Conservation (phyloP, 495 filamentous ascomycete species). For the Trypethelium eluteriae region DNA sequence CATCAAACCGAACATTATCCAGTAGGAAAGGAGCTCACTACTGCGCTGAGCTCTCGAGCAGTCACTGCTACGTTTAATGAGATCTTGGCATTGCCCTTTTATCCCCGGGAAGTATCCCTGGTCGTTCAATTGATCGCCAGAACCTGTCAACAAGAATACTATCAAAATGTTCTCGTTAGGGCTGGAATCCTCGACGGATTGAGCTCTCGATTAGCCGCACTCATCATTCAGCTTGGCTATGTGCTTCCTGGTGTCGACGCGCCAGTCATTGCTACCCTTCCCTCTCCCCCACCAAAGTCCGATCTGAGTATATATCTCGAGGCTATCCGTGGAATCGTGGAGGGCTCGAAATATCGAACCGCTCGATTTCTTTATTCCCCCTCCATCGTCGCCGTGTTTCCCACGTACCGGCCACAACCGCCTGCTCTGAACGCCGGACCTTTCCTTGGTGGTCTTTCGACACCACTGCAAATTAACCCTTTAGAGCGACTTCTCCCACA, state of each 20-base stretch:
- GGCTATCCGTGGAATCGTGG: constrained; percentile 70
- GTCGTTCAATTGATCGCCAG: constrained; percentile 61
- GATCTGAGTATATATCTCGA: constrained; percentile 66
- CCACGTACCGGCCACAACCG: constrained; percentile 4
- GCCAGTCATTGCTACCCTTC: constrained; percentile 40
- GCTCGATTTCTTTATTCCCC: constrained; percentile 72
- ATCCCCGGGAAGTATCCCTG: constrained; percentile 61
- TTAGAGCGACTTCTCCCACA: constrained; percentile 33
- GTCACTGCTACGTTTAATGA: constrained; percentile 55
- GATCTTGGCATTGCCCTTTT: constrained; percentile 39
- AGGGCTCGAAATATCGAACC: constrained; percentile 68
- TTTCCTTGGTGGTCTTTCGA: constrained; percentile 9
- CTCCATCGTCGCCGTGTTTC: constrained; percentile 49
- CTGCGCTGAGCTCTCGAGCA: constrained; percentile 55
- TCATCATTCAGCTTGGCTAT: constrained; percentile 60
- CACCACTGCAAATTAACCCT: constrained; percentile 14
- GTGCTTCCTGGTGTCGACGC: constrained; percentile 50
- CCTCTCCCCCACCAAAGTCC: constrained; percentile 51
- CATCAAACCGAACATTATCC: constrained; percentile 31
- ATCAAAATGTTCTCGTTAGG: constrained; percentile 62
- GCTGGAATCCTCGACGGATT: constrained; percentile 71
- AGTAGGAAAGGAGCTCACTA: constrained; percentile 33
- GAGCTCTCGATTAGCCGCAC: constrained; percentile 65
- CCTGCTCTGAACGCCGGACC: not conserved
- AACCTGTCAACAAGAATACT: constrained; percentile 58